Base-by-base conservation (phyloP, 805 yeast genomes). In the Candida pseudoglaebosa region DNA sequence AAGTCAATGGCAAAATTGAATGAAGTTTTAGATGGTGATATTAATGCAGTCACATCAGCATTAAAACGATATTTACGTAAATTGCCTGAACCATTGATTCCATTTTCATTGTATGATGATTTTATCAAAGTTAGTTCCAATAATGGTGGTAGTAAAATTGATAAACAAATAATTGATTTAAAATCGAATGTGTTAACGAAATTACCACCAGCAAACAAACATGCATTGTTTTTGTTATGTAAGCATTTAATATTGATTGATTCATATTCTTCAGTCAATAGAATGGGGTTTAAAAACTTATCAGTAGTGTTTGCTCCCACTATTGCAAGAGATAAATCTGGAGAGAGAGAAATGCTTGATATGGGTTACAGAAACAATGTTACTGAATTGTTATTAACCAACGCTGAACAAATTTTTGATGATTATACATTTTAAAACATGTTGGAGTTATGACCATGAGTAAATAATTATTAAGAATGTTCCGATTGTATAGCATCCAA, bases 281-380 rank as follows among this genome's bases (percentile, higher is more conserved):
- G 90, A 57, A 93, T 93, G 99, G 85, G 76, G 30, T 68, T 75
- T 49, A 80, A 80, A 59, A 89, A 93, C 52, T 62, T 93, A 38
- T 82, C 96, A 0, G 87, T 93, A 32, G 96, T 91, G 5, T 93
- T 93, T 70, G 95, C 96, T 1, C 98, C 99, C 3, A 88, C 96
- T 5, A 63, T 93, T 32, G 82, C 89, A 0, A 73, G 95, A 34
- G 95, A 88, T 51, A 65, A 72, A 42, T 73, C 79, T 29, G 90
- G 95, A 5, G 88, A 84, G 47, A 75, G 82, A 39, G 99, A 93
- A 58, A 77, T 93, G 57, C 53, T 70, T 38, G 98, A 93, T 58
- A 87, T 88, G 84, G 84, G 83, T 18, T 73, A 78, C 36, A 75
- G 91, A 56, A 88, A 86, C 47, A 82, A 77, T 28, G 78, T 82